phyloP scores from a whole-genome alignment of 306 rosid genomes.

The Glycine soja region DNA sequence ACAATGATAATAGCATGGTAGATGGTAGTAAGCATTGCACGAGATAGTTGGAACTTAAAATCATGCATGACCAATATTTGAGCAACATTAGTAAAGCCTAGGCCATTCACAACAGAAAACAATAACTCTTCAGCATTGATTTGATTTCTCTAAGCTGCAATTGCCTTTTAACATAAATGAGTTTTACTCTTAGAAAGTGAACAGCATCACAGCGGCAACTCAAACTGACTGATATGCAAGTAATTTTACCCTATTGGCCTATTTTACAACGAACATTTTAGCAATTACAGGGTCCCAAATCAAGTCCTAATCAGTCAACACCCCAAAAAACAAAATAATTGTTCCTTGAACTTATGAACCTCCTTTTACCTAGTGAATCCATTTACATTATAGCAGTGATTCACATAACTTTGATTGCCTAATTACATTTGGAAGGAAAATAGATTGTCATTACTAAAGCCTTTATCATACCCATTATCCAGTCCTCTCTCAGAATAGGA shows the following conservation, averaged over 20 bases:
- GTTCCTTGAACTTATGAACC: not conserved
- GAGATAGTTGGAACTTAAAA: not conserved
- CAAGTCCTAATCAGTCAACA: slow-evolving; percentile 19
- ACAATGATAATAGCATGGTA: not conserved
- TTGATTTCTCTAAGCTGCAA: not conserved
- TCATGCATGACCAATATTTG: not conserved
- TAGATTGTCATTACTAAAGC: slow-evolving; percentile 27
- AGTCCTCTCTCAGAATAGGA: slow-evolving; percentile 33
- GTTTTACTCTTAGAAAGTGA: not conserved
- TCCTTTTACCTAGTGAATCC: slow-evolving; percentile 34
- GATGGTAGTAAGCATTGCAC: not conserved
- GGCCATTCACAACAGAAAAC: not conserved
- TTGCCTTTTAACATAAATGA: not conserved
- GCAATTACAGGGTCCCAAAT: not conserved
- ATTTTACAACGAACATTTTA: not conserved
- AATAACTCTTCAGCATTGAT: too few relatives aligned
- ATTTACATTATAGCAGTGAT: slow-evolving; percentile 48
- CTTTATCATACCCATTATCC: slow-evolving; percentile 22
- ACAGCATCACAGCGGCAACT: not conserved
- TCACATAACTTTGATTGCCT: slow-evolving; percentile 35
- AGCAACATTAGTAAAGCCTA: not conserved
- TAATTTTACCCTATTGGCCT: not conserved
- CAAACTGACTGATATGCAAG: not conserved
- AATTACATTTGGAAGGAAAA: slow-evolving; percentile 21
- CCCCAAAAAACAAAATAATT: not conserved